Evolutionary conservation across 2,329 filamentous ascomycete genomes (phyloP), one percentile per base, ranked within the genome.

Genomic region (Penicillium sp.): DNA sequence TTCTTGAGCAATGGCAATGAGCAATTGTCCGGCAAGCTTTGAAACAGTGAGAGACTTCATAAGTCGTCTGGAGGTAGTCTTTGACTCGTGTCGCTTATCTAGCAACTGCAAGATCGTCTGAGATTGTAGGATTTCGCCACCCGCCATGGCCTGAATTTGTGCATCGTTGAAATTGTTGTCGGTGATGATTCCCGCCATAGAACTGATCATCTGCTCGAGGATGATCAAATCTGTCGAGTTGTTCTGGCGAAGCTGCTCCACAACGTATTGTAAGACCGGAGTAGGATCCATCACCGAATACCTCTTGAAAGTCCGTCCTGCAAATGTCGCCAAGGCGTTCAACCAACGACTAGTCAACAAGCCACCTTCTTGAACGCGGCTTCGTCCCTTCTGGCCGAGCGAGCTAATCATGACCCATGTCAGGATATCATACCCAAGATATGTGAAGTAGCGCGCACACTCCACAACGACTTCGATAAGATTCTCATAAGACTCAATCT

Each of bases 401-500:
- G 79, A 77, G 62, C 83, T 94, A 69, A 98, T 81, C 39, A 98
- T 75, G 19, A 88, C 88, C 89, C 91, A 98, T 3, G 88, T 87
- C 39, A 98, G 76, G 29, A 95, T 87, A 67, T 98, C 93, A 65
- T 95, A 95, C 0, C 88, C 91, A 33, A 98, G 74, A 48, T 87
- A 83, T 1, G 91, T 95, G 60, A 97, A 96, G 66, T 96, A 96
- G 61, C 88, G 85, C 34, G 88, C 89, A 63, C 90, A 96, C 65
- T 96, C 89, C 12, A 97, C 90, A 53, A 98, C 88, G 4, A 88
- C 88, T 54, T 95, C 88, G 49, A 95, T 95, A 53, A 98, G 78
- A 64, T 97, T 98, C 64, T 86, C 87, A 66, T 98, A 98, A 0
- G 86, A 84, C 68, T 98, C 90, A 52, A 96, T 88, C 67, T 96